phyloP scores from a whole-genome alignment of 441 rosid genomes.

The Populus hybrid region DNA sequence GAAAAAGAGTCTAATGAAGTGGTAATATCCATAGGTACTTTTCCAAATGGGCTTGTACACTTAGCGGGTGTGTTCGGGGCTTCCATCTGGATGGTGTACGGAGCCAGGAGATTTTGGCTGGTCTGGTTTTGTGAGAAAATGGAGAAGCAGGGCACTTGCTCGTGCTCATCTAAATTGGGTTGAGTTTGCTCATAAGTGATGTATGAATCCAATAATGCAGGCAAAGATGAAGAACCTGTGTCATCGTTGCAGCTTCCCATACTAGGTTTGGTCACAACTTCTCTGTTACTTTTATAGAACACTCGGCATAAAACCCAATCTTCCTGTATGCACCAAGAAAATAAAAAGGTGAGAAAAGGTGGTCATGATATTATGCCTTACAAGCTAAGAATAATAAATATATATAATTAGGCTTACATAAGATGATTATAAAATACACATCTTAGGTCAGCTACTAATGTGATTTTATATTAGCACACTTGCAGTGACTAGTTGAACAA shows the following conservation, averaged over 20 bases:
- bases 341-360: too few species aligned
- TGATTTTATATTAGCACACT: background rate
- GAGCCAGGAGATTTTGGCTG: slow-evolving; percentile 8
- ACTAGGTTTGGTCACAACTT: slow-evolving; percentile 26
- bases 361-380: slow-evolving; percentile 10
- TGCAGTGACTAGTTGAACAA: background rate
- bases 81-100: slow-evolving; percentile 15
- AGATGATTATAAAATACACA: slow-evolving; percentile 4
- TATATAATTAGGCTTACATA: background rate
- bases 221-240: slow-evolving; percentile 39
- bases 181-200: slow-evolving; percentile 37
- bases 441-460: slow-evolving; percentile 11
- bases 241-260: slow-evolving; percentile 33
- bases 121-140: slow-evolving; percentile 32
- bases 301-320: slow-evolving; percentile 72
- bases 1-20: slow-evolving; percentile 25
- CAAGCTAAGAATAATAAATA: slow-evolving; percentile 3
- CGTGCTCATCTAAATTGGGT: slow-evolving; percentile 21
- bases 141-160: slow-evolving; percentile 87
- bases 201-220: slow-evolving; percentile 51
- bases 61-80: slow-evolving; percentile 4
- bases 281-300: slow-evolving; percentile 40
- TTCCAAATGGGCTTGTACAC: slow-evolving; percentile 6
- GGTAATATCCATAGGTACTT: slow-evolving; percentile 6
- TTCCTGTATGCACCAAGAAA: slow-evolving; percentile 33